These are phyloP conservation scores for Penicillium coprophilum DNA, from an alignment of 495 filamentous ascomycete genomes.

Conservation along the genomic window DNA sequence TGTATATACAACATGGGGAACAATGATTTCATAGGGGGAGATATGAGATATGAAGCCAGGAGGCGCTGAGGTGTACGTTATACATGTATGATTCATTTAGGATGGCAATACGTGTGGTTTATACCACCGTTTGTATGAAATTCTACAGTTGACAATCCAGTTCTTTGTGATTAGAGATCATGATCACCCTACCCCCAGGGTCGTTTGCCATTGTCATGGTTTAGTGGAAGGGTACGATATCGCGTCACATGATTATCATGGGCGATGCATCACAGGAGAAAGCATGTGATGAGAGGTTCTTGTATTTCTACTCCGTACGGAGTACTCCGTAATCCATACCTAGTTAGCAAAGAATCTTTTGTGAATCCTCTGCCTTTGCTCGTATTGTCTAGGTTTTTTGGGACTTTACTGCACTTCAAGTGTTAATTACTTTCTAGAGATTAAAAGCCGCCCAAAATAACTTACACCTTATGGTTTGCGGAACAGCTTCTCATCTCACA, in stretches of 20 bases:
- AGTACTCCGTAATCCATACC: too few species aligned
- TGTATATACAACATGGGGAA: neutral
- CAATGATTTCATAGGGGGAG: neutral
- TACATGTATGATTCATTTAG: slow-evolving; percentile 5
- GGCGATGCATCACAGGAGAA: neutral
- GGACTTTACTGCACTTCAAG: neutral
- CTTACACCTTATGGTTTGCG: neutral
- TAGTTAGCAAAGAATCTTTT: neutral
- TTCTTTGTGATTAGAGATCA: slow-evolving; percentile 15
- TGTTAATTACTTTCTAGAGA: neutral
- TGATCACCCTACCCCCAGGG: slow-evolving; percentile 11
- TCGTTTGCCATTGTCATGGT: too few species aligned
- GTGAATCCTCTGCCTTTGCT: neutral
- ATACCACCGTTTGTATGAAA: neutral
- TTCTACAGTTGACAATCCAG: slow-evolving; percentile 8
- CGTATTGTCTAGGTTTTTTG: neutral
- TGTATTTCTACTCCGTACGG: neutral
- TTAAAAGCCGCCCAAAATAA: neutral
- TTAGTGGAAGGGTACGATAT: neutral
- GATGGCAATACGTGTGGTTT: neutral
- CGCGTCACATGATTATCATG: neutral
- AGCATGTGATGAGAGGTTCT: neutral
- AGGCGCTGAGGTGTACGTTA: neutral
- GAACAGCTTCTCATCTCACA: neutral
- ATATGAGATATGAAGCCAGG: neutral